A percentile compares a stretch with the other conserved stretches of the same genome.
Conservation (phyloP, 768 basidiomycete genomes). For the Mycena pura region DNA sequence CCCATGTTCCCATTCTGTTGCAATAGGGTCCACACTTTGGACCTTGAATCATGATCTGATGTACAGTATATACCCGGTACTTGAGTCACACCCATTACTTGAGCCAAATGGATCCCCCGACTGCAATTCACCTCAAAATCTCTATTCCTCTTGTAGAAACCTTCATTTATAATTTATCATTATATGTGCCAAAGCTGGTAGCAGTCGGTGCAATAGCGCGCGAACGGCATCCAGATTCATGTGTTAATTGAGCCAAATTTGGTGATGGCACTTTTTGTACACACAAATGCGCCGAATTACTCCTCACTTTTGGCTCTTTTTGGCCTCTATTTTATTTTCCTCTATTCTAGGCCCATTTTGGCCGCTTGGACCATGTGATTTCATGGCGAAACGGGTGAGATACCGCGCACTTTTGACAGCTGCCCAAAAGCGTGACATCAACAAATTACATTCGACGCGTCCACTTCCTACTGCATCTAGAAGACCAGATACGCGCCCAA, state of each 20-base stretch:
- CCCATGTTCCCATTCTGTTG: too few species aligned
- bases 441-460: neutral
- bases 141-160: neutral
- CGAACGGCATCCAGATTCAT: neutral
- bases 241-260: neutral
- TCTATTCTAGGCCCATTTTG: neutral
- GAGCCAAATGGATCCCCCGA: neutral
- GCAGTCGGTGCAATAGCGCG: neutral
- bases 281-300: neutral
- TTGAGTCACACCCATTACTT: neutral
- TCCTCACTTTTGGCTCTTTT: neutral
- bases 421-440: neutral
- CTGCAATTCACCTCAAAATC: neutral
- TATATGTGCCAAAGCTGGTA: neutral
- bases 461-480: neutral
- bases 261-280: neutral
- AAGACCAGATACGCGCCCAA: neutral
- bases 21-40: too few species aligned
- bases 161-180: neutral
- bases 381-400: neutral
- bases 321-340: neutral
- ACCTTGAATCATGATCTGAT: too few species aligned
- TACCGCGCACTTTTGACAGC: neutral
- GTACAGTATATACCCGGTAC: neutral
- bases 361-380: neutral